Base-by-base conservation (phyloP, 108 stramenopile genomes). In the Aurantiochytrium sp. region DNA sequence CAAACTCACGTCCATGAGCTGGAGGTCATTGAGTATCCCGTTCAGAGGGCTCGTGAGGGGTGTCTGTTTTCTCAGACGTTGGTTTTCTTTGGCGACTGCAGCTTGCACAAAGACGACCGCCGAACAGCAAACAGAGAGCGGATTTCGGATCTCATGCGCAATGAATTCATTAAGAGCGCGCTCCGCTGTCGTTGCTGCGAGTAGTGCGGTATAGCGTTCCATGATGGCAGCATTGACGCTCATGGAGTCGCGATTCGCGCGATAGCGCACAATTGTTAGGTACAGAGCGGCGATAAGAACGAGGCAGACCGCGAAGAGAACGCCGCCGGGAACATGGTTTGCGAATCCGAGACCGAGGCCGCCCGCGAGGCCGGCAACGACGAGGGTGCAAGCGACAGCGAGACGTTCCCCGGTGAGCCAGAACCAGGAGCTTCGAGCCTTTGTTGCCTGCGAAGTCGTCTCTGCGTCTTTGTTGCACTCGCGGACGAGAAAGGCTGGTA, bases 131-230 rank as follows among this genome's bases (percentile, higher is more conserved):
- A 69, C 76, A 6, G 51, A 83, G 12, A 83, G 49, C 43, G 76
- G 76, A 83, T 83, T 83, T 12, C 76, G 45, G 23, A 83, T 83
- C 49, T 83, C 76, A 23, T 83, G 76, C 8, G 76, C 76, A 23
- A 83, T 53, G 4, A 53, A 83, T 23, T 83, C 76, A 35, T 83
- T 83, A 2, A 83, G 28, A 3, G 6, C 76, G n/a, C 51, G 19
- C 51, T 83, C 76, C 45, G 76, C 76, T 6, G 14, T 53, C 18
- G 42, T 69, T 42, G 64, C 64, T 18, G 64, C 64, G 42, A 69
- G 64, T 1, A 69, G 64, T 18, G 64, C 64, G 10, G 64, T 69
- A 23, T 69, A 69, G 12, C 64, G 64, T 18, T 69, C 18, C 42
- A 42, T 69, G 42, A 69, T 69, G 64, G 64, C 64, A 8, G 64